Evolutionary conservation across 495 filamentous ascomycete genomes (phyloP).

Genomic region (Daldinia concentrica): DNA sequence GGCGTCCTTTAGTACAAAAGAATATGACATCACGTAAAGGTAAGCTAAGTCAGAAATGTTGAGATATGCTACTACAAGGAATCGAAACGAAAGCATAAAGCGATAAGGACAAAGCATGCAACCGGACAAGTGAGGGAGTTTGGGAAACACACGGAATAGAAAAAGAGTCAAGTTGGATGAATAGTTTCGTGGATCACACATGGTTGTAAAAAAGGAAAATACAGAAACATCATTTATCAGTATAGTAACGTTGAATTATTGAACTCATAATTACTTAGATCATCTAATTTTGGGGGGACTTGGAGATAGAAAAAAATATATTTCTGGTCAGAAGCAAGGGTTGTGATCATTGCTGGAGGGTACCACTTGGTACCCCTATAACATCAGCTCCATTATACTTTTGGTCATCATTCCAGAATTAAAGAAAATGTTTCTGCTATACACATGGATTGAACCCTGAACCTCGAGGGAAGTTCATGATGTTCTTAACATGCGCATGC

Average conservation of each 20-base stretch:
- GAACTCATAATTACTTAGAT: neutral
- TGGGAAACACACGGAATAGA: neutral
- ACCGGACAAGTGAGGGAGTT: neutral
- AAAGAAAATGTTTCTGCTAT: neutral
- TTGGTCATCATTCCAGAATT: neutral
- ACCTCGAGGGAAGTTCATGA: neutral
- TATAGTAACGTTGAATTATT: neutral
- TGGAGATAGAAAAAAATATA: no score
- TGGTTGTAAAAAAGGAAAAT: neutral
- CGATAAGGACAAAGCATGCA: neutral
- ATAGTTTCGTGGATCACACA: neutral
- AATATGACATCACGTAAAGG: neutral
- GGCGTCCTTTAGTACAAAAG: neutral
- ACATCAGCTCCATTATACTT: neutral
- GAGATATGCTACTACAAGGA: neutral
- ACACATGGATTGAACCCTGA: neutral
- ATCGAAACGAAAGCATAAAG: neutral
- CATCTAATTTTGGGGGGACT: no score
- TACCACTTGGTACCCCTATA: neutral
- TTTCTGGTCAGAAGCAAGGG: no score
- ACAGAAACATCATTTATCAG: neutral
- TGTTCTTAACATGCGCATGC: neutral
- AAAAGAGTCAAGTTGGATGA: neutral
- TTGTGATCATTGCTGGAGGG: neutral
- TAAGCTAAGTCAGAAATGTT: neutral